These are phyloP conservation scores for Candida labiduridarum DNA, from an alignment of 1,139 yeast species.

Conservation along the genomic window DNA sequence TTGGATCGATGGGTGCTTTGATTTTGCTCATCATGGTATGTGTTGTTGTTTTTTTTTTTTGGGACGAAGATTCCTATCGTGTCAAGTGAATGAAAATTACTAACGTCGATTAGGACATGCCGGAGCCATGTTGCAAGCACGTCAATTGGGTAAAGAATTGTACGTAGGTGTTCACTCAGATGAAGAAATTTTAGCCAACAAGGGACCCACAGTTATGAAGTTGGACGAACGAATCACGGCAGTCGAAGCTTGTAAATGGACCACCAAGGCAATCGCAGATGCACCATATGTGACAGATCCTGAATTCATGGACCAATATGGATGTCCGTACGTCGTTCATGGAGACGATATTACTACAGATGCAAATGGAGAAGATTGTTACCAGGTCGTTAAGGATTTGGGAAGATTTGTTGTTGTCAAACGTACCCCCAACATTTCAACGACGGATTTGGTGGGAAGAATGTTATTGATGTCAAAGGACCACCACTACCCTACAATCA, in stretches of 20 bases:
- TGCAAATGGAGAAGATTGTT: slow-evolving; percentile 92
- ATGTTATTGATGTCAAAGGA: slow-evolving; percentile 65
- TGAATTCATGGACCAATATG: slow-evolving; percentile 67
- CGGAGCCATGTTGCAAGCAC: slow-evolving; percentile 93
- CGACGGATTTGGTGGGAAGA: slow-evolving; percentile 94
- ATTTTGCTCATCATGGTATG: slow-evolving; percentile 93
- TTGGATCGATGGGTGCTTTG: slow-evolving; percentile 98
- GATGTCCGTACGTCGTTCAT: slow-evolving; percentile 88
- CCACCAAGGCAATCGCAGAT: slow-evolving; percentile 64
- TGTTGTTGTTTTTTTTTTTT: slow-evolving; percentile 15
- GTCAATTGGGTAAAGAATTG: slow-evolving; percentile 72
- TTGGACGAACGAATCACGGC: slow-evolving; percentile 78
- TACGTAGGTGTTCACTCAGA: slow-evolving; percentile 92
- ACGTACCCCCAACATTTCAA: slow-evolving; percentile 90
- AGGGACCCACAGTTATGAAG: slow-evolving; percentile 94
- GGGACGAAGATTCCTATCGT: neutral
- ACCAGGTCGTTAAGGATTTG: slow-evolving; percentile 76
- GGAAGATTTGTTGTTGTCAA: slow-evolving; percentile 90
- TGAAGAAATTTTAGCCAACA: slow-evolving; percentile 76
- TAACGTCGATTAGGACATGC: slow-evolving; percentile 64
- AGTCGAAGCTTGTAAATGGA: slow-evolving; percentile 91
- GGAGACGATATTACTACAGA: slow-evolving; percentile 98
- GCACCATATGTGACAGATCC: slow-evolving; percentile 98
- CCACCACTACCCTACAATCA: slow-evolving; percentile 55
- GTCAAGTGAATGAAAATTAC: neutral